These are phyloP conservation scores for Ustilago trichophora DNA, from an alignment of 1,284 basidiomycete species.

Conservation along the genomic window DNA sequence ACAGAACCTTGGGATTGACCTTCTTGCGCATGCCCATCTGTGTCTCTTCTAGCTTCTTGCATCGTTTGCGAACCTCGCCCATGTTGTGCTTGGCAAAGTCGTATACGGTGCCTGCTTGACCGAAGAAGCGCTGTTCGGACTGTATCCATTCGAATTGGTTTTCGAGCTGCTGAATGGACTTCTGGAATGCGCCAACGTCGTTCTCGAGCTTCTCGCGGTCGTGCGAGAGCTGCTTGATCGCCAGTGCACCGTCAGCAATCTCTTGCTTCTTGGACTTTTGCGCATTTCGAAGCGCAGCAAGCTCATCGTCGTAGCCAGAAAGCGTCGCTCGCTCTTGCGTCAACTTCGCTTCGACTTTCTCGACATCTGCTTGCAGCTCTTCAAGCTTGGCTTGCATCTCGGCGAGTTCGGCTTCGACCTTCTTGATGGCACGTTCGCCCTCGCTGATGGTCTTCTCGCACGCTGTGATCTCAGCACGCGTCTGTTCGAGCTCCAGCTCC, in stretches of 20 bases:
- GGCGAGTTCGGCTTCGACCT: constrained; percentile 75
- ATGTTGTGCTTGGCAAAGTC: constrained; percentile 84
- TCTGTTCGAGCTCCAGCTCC: constrained; percentile 86
- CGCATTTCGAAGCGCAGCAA: constrained; percentile 80
- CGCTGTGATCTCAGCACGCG: constrained; percentile 78
- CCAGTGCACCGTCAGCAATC: constrained; percentile 77
- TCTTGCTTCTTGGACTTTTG: constrained; percentile 83
- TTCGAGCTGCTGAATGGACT: constrained; percentile 72
- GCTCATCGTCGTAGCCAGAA: constrained; percentile 85
- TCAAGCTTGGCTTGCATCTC: constrained; percentile 72
- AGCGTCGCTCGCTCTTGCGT: constrained; percentile 85
- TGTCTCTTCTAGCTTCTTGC: constrained; percentile 79
- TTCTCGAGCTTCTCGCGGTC: constrained; percentile 70
- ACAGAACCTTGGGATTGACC: constrained; percentile 92
- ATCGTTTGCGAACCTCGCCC: constrained; percentile 73
- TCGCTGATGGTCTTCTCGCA: constrained; percentile 74
- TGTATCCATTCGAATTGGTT: constrained; percentile 86
- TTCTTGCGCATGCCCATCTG: constrained; percentile 92
- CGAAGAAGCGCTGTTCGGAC: constrained; percentile 83
- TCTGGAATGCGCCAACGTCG: constrained; percentile 67
- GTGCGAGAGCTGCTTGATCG: constrained; percentile 73
- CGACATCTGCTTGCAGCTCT: constrained; percentile 73
- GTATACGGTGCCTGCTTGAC: constrained; percentile 81
- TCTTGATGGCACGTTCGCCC: constrained; percentile 73
- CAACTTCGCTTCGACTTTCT: constrained; percentile 77